Base-by-base conservation (phyloP, 495 filamentous ascomycete species). In the Parathielavia hyrcaniae region DNA sequence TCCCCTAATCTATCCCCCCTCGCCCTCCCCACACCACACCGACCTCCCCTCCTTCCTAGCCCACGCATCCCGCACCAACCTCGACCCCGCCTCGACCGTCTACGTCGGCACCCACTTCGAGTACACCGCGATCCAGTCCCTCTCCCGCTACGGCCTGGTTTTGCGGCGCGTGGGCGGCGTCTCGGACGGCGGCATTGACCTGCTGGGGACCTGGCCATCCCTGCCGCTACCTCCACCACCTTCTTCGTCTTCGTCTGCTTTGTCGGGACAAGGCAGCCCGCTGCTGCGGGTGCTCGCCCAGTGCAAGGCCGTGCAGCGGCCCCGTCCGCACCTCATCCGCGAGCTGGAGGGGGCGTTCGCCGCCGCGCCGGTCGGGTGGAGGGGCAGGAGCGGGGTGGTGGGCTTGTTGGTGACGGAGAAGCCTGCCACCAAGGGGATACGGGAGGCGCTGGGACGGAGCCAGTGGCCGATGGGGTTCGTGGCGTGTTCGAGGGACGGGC, bases 291-390 rank as follows among this genome's bases (percentile, higher is more conserved):
- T 90, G 1, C 62, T 96, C 5, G 74, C 90, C 20, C 91, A 96
- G 67, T 98, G 93, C 75, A 98, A 97, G 72, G 80, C 81, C 17
- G 76, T 75, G 57, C 65, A 74, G 22, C 81, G 76, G 57, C 64
- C 82, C 4, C 77, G 80, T 0, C 91, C 91, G 23, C 77, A 81
- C 38, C 72, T 85, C 46, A 77, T 95, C 14, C 82, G 93, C 20
- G 93, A 97, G 75, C 78, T 97, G 0, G 90, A 96, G 66, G 93
- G 92, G 13, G 81, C 88, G 0, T 84, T 92, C 61, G 77, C 77
- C 4, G 81, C 82, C 17, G 85, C 86, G 38, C 89, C 88, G 32
- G 74, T 77, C 0, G 84, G 83, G 4, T 93, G 84, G 84, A 74
- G 83, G 49, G 79, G 77, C 10, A 73, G 17, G 10, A 75, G 19